Base-by-base conservation (phyloP, 2,329 filamentous ascomycete genomes). In the Clarireedia homoeocarpa region DNA sequence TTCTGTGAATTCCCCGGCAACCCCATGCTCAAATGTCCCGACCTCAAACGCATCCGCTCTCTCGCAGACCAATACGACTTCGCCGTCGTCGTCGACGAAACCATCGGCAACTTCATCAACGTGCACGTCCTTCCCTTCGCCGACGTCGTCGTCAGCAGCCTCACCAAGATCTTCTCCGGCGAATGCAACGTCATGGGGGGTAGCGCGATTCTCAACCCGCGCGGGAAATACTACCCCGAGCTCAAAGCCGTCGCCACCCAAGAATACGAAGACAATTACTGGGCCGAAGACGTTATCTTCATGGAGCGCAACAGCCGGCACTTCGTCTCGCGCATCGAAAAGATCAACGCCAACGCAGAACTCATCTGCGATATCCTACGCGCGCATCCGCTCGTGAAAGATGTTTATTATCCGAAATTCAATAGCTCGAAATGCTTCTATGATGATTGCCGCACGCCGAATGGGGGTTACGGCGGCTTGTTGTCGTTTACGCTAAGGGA, bases 121-220 rank as follows among this genome's bases (percentile, higher is more conserved):
- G 85, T 96, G 65, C 90, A 97, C 69, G 89, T 99, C 4, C 79
- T 99, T 5, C 89, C 87, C 2, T 88, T 86, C 67, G 89, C 90
- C 58, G 94, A 99, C 71, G 79, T 97, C 15, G 89, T 97, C 5
- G 92, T 96, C 56, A 96, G 89, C 75, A 95, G 89, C 69, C 77
- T 99, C 58, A 97, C 94, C 49, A 99, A 99, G 71, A 87, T 97
- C 53, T 99, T 99, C 74, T 95, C 90, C 55, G 94, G 94, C 51
- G 94, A 96, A 72, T 94, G 89, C 71, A 97, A 99, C 71, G 94
- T 99, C 63, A 97, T 97, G 92, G 94, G 91, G 57, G 94, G 94
- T 55, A 88, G 85, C 61, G 73, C 78, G 47, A 81, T 85, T 53
- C 69, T 85, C 47, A 85, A 85, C 65, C 81, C 81, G 0, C 80